Evolutionary conservation across 306 rosid genomes (phyloP), one percentile per base, ranked within the genome.

Genomic region (Castanopsis chinensis): DNA sequence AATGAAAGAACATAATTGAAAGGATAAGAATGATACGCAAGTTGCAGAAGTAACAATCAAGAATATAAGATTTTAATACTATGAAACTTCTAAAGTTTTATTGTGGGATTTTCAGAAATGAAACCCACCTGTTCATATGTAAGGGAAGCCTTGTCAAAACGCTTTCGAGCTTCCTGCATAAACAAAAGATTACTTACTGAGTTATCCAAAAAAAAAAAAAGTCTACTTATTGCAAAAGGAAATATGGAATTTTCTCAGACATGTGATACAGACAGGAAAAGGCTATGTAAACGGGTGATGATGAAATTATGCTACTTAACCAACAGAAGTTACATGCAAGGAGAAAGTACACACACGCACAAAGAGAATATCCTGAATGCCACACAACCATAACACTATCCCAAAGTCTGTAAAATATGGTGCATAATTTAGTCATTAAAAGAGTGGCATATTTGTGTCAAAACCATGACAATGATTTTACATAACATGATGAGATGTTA

Each of bases 151-250:
- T 92, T 92, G 77, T 92, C 97, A 81, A 92, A 92, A 57, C 90
- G 92, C 89, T 89, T 92, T n/a, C 93, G 85, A 79, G 91, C 93
- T 90, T 92, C 96, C 97, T 92, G 95, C 88, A 79, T 72, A 65
- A 37, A 73, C 76, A 52, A 52, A 71, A 64, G 55, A 43, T 65
- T 52, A 58, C 78, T 92, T 58, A 75, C 72, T 72, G 84, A 37
- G 45, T 37, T 7, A 37, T 37, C 11, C 0, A 2, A 37, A 37
- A 37, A 37, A 7, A 6, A 64, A 35, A 73, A 76, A 71, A 25
- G 55, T 30, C 57, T 37, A 41, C 78, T 92, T 54, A 75, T 72
- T 72, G 82, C 51, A 71, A 53, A 61, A 51, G 56, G 61, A 54
- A 71, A 45, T 58, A 45, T 6, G 49, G 53, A 23, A 43, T 59